Evolutionary conservation across 495 filamentous ascomycete genomes (phyloP).

Genomic region (Talaromyces ruber): DNA sequence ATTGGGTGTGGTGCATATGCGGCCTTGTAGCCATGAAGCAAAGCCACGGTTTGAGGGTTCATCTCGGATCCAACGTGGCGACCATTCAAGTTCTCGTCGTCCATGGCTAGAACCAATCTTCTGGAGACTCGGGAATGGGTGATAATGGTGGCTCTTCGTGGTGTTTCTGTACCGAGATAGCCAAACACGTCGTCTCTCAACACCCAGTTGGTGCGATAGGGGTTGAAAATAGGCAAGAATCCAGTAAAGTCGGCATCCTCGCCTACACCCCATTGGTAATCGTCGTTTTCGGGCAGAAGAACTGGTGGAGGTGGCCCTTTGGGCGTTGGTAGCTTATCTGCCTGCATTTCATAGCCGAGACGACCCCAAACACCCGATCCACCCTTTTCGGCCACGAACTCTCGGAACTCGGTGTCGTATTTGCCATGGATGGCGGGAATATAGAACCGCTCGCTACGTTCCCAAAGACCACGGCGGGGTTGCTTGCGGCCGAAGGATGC

Average conservation of each 20-base stretch:
- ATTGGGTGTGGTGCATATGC: conserved; percentile 48
- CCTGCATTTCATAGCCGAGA: conserved; percentile 28
- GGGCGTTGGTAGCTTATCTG: neutral
- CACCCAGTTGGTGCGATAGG: conserved; percentile 54
- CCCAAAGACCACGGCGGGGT: conserved; percentile 64
- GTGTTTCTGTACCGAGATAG: conserved; percentile 33
- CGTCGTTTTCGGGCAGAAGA: conserved; percentile 42
- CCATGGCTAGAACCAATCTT: conserved; percentile 56
- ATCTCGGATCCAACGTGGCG: conserved; percentile 62
- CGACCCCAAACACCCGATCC: conserved; percentile 53
- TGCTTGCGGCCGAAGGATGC: conserved; percentile 49
- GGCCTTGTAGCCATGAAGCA: conserved; percentile 62
- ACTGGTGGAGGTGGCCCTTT: conserved; percentile 51
- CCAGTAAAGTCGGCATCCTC: conserved; percentile 72
- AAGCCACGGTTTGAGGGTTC: conserved; percentile 53
- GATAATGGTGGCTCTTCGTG: conserved; percentile 58
- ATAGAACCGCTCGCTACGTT: conserved; percentile 65
- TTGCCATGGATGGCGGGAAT: conserved; percentile 54
- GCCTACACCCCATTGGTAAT: conserved; percentile 63
- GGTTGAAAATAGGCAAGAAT: conserved; percentile 61
- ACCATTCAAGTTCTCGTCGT: conserved; percentile 50
- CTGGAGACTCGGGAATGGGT: conserved; percentile 57
- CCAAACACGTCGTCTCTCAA: conserved; percentile 41
- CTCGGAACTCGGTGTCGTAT: conserved; percentile 45
- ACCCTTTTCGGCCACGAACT: conserved; percentile 33